Conservation (phyloP, 2,329 filamentous ascomycete species). For the Cytospora paraplurivora region DNA sequence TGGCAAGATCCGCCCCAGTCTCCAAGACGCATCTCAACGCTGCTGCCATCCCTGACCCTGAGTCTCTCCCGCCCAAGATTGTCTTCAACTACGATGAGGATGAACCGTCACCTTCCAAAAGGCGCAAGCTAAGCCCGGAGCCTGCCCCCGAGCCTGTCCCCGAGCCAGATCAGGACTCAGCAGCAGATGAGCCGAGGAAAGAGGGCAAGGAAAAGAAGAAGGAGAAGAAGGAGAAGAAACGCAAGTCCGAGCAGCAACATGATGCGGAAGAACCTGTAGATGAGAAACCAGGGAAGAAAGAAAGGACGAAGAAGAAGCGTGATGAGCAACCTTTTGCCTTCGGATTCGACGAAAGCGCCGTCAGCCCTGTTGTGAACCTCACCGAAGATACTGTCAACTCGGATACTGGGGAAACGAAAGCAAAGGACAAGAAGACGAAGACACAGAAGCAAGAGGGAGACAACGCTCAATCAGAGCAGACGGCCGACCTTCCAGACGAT, state of each 20-base stretch:
- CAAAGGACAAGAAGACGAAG: not conserved
- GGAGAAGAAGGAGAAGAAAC: slow-evolving; percentile 40
- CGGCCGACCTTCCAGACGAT: not conserved
- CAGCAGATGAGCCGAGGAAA: slow-evolving; percentile 38
- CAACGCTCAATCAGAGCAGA: not conserved
- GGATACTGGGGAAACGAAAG: not conserved
- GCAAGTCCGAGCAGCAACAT: slow-evolving; percentile 33
- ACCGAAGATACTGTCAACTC: not conserved
- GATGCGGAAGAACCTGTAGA: slow-evolving; percentile 32
- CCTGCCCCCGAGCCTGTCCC: not conserved
- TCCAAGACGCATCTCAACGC: slow-evolving; percentile 27
- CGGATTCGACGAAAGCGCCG: slow-evolving; percentile 3
- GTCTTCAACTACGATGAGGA: slow-evolving; percentile 34
- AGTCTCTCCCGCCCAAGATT: slow-evolving; percentile 27
- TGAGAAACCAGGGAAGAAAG: slow-evolving; percentile 52
- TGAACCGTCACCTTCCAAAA: slow-evolving; percentile 25
- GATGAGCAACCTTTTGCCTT: slow-evolving; percentile 41
- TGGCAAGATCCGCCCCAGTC: not conserved
- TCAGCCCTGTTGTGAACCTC: not conserved
- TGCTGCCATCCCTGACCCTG: slow-evolving; percentile 23
- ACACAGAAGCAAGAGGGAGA: not conserved
- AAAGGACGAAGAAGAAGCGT: slow-evolving; percentile 56
- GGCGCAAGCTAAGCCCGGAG: slow-evolving; percentile 25
- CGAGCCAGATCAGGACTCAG: slow-evolving; percentile 27
- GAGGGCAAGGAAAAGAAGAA: slow-evolving; percentile 33